These are phyloP conservation scores for Leptodontidium sp. DNA, from an alignment of 2,329 filamentous ascomycete species.

Conservation along the genomic window DNA sequence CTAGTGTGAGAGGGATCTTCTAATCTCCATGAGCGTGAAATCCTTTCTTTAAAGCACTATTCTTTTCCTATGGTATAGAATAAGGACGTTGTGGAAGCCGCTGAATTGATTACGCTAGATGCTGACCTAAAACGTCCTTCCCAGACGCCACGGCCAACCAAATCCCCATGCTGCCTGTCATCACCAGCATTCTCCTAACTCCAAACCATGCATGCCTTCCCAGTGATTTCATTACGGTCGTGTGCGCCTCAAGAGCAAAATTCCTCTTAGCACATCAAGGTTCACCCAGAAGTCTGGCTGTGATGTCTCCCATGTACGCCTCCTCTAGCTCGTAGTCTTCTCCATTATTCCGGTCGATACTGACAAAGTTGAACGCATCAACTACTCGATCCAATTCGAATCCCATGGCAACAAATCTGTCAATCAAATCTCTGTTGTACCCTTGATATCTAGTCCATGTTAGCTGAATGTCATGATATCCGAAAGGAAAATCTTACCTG, in stretches of 20 bases:
- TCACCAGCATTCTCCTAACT: slow-evolving; percentile 18
- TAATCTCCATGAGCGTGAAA: too few species aligned
- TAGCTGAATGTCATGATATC: slow-evolving; percentile 23
- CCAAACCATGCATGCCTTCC: slow-evolving; percentile 12
- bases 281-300: slow-evolving; percentile 83
- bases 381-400: slow-evolving; percentile 90
- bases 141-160: slow-evolving; percentile 9
- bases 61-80: not conserved
- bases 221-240: slow-evolving; percentile 14
- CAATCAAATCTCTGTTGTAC: slow-evolving; percentile 84
- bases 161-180: not conserved
- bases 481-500: slow-evolving; percentile 34
- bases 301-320: slow-evolving; percentile 90
- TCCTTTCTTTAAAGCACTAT: too few species aligned
- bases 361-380: slow-evolving; percentile 81
- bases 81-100: not conserved
- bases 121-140: not conserved
- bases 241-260: not conserved
- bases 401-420: slow-evolving; percentile 89
- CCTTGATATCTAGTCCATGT: slow-evolving; percentile 76
- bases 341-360: slow-evolving; percentile 21
- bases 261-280: slow-evolving; percentile 47
- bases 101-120: slow-evolving; percentile 5
- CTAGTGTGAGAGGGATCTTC: too few species aligned
- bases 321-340: slow-evolving; percentile 73